phyloP scores from a whole-genome alignment of 1,139 yeast species.

The Candida tunisiensis region DNA sequence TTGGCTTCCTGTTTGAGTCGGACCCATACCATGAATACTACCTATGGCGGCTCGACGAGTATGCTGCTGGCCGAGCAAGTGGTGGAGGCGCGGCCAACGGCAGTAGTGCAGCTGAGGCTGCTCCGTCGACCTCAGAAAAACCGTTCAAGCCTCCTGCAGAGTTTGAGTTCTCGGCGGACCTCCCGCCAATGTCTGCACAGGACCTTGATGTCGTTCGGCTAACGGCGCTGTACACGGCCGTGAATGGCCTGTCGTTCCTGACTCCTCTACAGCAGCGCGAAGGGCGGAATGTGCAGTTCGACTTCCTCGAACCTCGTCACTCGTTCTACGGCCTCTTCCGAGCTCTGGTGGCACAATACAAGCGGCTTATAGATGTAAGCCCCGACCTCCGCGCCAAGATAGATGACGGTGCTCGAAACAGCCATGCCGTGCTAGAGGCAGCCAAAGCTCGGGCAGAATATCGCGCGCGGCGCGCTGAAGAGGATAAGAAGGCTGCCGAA shows the following conservation, averaged over 20 bases:
- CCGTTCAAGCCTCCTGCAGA: conserved; percentile 1
- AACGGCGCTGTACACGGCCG: conserved; percentile 52
- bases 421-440: conserved; percentile 26
- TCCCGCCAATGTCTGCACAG: conserved; percentile 40
- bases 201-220: conserved; percentile 57
- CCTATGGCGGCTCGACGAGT: conserved; percentile 21
- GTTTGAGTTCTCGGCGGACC: conserved; percentile 26
- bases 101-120: conserved; percentile 1
- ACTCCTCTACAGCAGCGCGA: conserved; percentile 24
- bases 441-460: conserved; percentile 46
- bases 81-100: conserved; percentile 6
- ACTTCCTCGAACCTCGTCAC: conserved; percentile 45
- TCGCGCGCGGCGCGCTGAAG: conserved; percentile 19
- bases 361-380: conserved; percentile 18
- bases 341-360: conserved; percentile 40
- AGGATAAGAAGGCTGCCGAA: conserved; percentile 17
- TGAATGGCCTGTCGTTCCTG: conserved; percentile 33
- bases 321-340: conserved; percentile 40
- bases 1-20: conserved; percentile 38
- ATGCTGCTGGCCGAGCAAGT: conserved; percentile 9
- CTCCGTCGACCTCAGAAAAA: conserved; percentile 2
- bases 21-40: conserved; percentile 47
- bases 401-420: conserved; percentile 11
- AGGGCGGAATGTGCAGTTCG: conserved; percentile 40
- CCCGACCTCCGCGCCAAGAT: conserved; percentile 7